Base-by-base conservation (phyloP, 1,139 yeast species). In the Pneumocystis sp. region DNA sequence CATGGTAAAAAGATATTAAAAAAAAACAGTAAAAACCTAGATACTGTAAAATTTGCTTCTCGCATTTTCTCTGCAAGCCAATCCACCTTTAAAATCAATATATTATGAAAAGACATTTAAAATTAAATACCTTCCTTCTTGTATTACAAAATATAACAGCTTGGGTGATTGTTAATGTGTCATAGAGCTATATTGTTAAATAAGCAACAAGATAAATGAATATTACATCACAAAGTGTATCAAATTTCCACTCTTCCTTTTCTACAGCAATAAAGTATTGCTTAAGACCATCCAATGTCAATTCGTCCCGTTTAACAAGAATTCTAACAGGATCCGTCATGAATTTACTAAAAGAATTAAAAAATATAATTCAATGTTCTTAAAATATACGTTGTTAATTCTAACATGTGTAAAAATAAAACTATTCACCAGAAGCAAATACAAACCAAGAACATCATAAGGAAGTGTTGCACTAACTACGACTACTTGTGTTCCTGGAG, bases 131-230 rank as follows among this genome's bases (percentile, higher is more conserved):
- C 15, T 91, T 91, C 76, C 95, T 81, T 83, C 96, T 88, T 77
- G 97, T 93, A 87, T 93, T 93, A 85, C 98, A 93, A 91, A 93
- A 93, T 76, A 93, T 93, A 76, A 93, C 98, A 68, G 98, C 96
- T 81, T 93, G 98, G 73, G 98, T 91, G 74, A 93, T 96, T 68
- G 97, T 89, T 79, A 93, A 86, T 69, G 98, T 89, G 79, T 91
- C 97, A 82, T 93, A 93, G 78, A 93, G 84, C 66, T 65, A 61
- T 61, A 29, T 61, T 25, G 12, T 8, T n/a, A 37, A 42, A 8
- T 12, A n/a, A 15, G 15, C n/a, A n/a, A 37, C 15, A 31, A 42
- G 1, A 31, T 44, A 21, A 37, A 19, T 29, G 8, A n/a, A 45
- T 37, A 62, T 21, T 45, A 66, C 67, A 80, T 93, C 98, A 78